Conservation (phyloP, 2,329 filamentous ascomycete genomes). For the Macrophomina pseudophaseolina region DNA sequence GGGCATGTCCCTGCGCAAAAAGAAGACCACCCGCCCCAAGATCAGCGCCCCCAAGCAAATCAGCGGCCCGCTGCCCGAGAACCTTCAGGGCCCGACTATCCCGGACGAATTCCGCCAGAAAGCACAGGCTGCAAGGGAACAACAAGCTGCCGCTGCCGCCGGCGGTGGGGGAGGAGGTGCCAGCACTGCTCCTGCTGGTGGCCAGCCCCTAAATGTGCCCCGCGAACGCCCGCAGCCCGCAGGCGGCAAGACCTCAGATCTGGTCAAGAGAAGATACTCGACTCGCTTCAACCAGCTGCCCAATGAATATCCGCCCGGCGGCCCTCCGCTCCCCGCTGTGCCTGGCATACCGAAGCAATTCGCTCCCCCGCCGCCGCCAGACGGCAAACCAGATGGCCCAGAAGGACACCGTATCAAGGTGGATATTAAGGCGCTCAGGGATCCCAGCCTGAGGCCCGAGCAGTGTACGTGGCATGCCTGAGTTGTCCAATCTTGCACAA, state of each 20-base stretch:
- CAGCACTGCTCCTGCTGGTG: conserved; percentile 33
- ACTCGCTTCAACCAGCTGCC: conserved; percentile 84
- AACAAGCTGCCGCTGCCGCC: not conserved
- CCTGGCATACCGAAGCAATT: conserved; percentile 69
- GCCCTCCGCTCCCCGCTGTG: conserved; percentile 66
- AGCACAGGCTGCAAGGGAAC: conserved; percentile 1
- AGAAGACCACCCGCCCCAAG: conserved; percentile 59
- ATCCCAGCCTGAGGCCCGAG: conserved; percentile 79
- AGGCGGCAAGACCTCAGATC: conserved; percentile 66
- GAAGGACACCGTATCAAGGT: conserved; percentile 66
- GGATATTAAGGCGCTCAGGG: conserved; percentile 77
- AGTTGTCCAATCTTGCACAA: conserved; percentile 29
- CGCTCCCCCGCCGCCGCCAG: conserved; percentile 53
- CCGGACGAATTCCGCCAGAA: conserved; percentile 25
- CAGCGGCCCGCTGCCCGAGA: conserved; percentile 49
- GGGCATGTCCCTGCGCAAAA: conserved; percentile 68
- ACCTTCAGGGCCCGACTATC: conserved; percentile 24
- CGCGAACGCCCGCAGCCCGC: conserved; percentile 52
- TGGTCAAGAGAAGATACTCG: conserved; percentile 94
- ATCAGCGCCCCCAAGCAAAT: conserved; percentile 64
- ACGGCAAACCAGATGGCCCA: conserved; percentile 52
- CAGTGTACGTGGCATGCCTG: conserved; percentile 63
- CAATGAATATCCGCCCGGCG: conserved; percentile 65
- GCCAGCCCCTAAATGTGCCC: conserved; percentile 33
- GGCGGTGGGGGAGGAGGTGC: not conserved